Evolutionary conservation across 192 early-diverging fungal genomes (phyloP), one percentile per base, ranked within the genome.

Genomic region (Rhizoclosmatium sp.): DNA sequence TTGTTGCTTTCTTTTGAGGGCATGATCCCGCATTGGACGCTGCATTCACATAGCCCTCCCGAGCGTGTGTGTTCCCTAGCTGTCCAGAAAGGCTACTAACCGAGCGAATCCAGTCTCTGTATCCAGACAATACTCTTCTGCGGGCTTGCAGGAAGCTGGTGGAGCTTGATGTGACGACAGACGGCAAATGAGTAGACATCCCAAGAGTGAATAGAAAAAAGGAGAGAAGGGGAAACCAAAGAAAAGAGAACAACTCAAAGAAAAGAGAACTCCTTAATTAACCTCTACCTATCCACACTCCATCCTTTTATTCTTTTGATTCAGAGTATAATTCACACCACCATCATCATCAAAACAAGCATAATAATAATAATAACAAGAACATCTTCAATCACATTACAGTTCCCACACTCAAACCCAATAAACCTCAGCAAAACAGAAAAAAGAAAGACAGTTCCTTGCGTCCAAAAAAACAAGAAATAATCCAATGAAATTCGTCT

Each of bases 61-160:
- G 16, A 59, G 16, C 4, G 21, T 0, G 21, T 39, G 64, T 14
- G 40, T 31, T 2, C n/a, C 21, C 31, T n/a, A 46, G 21, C 16
- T 19, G 45, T 44, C 46, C 67, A 0, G 21, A 7, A 23, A 7
- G 39, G 60, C 9, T 12, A 46, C 61, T 21, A n/a, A 76, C 75
- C 44, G 75, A 56, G 49, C 75, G 61, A 21, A 59, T 48, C 75
- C 75, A 76, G 61, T 76, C 75, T 39, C 75, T 56, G 65, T 76
- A 76, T 51, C 75, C 75, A 5, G 9, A 10, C 5, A 76, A 46
- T 5, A 76, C 75, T 23, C 64, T 56, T 39, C 41, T 56, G 75
- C 75, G 75, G 10, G 75, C 75, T 48, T 76, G 75, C 62, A 76
- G 75, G 65, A 62, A 76, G 19, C 62, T 66, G 23, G 75, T 76